Conservation (phyloP, 164 flowering plant genomes). For the Nymphaea colorata region DNA sequence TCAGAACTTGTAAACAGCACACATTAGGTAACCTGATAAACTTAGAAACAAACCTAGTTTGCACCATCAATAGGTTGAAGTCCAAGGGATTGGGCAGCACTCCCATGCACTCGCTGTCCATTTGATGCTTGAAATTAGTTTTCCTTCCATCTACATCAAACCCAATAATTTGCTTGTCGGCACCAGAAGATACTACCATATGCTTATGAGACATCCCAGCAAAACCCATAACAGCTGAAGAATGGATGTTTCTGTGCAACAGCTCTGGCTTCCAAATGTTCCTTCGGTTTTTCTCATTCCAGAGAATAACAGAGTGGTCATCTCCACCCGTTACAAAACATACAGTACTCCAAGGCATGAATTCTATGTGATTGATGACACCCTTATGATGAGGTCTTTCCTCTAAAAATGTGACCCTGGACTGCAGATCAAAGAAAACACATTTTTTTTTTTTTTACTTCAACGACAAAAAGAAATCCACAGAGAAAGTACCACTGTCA, state of each 20-base stretch:
- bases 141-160: constrained; percentile 49
- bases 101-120: constrained; percentile 92
- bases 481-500: too few relatives aligned
- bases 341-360: constrained; percentile 59
- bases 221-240: constrained; percentile 96
- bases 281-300: constrained; percentile 57
- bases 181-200: constrained; percentile 67
- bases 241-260: constrained; percentile 64
- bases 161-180: constrained; percentile 78
- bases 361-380: constrained; percentile 64
- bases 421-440: constrained; percentile 5
- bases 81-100: constrained; percentile 84
- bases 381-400: constrained; percentile 88
- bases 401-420: constrained; percentile 50
- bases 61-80: constrained; percentile 92
- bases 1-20: too few relatives aligned
- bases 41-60: constrained; percentile 46
- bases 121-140: constrained; percentile 61
- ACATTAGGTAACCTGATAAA: too few relatives aligned
- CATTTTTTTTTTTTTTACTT: too few relatives aligned
- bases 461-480: too few relatives aligned
- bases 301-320: constrained; percentile 83
- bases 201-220: constrained; percentile 77
- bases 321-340: constrained; percentile 85
- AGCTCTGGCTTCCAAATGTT: constrained; percentile 61